Evolutionary conservation across 2,329 filamentous ascomycete genomes (phyloP).

Genomic region (Zymoseptoria ardabiliae): DNA sequence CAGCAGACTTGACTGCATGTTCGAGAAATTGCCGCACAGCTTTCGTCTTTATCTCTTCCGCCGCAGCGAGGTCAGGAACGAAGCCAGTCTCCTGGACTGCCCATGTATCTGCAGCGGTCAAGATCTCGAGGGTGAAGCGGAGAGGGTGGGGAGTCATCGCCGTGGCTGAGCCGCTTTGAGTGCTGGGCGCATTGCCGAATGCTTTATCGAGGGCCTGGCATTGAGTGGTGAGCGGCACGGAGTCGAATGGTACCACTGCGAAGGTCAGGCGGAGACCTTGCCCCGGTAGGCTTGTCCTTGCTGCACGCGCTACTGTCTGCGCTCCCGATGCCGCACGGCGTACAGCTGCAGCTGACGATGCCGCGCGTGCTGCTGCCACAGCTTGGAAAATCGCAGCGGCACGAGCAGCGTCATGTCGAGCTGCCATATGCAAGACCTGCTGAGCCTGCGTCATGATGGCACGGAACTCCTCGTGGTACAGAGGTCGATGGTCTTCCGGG

Average conservation of each 20-base stretch:
- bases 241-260: neutral
- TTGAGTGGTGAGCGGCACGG: neutral
- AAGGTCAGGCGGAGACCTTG: neutral
- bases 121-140: neutral
- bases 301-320: neutral
- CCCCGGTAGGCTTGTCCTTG: neutral
- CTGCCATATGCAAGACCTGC: neutral
- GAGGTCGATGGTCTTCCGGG: neutral
- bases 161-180: neutral
- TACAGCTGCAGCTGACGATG: neutral
- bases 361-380: neutral
- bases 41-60: neutral
- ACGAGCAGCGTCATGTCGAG: too few species aligned
- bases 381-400: neutral
- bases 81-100: neutral
- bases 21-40: neutral
- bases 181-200: neutral
- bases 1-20: neutral
- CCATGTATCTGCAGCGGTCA: neutral
- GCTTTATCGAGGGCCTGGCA: neutral
- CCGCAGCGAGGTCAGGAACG: neutral
- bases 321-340: neutral
- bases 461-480: neutral
- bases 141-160: neutral
- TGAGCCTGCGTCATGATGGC: neutral